These are phyloP conservation scores for Vanrija sp. DNA, from an alignment of 1,284 basidiomycete species.

Conservation along the genomic window DNA sequence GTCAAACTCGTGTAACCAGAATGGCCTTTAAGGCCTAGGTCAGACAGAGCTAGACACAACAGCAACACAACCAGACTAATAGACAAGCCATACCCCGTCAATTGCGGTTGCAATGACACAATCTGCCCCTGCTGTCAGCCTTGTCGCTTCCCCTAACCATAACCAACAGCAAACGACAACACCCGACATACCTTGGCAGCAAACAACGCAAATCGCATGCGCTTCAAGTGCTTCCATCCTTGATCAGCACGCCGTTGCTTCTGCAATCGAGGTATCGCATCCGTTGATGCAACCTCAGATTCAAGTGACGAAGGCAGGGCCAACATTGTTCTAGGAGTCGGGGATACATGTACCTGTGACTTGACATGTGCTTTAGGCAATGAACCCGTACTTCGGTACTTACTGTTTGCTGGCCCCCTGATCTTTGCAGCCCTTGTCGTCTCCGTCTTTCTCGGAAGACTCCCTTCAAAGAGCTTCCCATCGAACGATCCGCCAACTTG, in stretches of 20 bases:
- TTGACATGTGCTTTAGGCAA: too few relatives aligned
- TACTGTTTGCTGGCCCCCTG: too few relatives aligned
- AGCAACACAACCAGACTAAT: constrained; percentile 7
- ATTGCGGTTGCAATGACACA: constrained; percentile 20
- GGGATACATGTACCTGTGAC: too few relatives aligned
- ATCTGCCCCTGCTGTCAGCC: constrained; percentile 10
- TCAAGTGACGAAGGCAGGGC: constrained; percentile 19
- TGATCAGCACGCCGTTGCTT: too few relatives aligned
- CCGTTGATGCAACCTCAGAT: too few relatives aligned
- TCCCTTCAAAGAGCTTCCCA: too few relatives aligned
- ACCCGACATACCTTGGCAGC: constrained; percentile 14
- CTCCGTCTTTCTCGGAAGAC: too few relatives aligned
- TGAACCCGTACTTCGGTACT: too few relatives aligned
- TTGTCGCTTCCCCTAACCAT: neutral
- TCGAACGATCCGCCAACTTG: too few relatives aligned
- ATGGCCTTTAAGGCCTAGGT: constrained; percentile 1
- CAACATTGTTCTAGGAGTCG: constrained; percentile 7
- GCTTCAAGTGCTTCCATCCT: neutral
- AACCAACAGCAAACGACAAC: neutral
- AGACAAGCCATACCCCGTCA: constrained; percentile 8
- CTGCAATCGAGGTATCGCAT: too few relatives aligned
- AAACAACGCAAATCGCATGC: constrained; percentile 6
- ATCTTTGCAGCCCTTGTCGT: too few relatives aligned
- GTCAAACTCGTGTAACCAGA: neutral
- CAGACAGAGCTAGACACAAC: constrained; percentile 12